These are phyloP conservation scores for Leishmania amazonensis DNA, from an alignment of 208 protist genomes.

Conservation along the genomic window DNA sequence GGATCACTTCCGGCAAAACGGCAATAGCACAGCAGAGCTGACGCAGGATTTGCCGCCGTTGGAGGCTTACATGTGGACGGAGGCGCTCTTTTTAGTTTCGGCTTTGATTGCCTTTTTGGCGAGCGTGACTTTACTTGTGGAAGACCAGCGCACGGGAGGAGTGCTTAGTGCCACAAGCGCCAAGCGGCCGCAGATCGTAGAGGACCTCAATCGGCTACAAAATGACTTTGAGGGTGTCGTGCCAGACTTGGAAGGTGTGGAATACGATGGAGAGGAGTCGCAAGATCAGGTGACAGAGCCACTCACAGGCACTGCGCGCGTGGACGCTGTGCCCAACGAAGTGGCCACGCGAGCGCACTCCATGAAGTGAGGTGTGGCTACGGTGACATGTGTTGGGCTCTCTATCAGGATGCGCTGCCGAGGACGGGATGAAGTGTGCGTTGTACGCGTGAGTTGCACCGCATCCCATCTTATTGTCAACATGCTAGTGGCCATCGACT, in stretches of 20 bases:
- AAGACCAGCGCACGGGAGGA: conserved; percentile 45
- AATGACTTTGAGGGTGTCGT: conserved; percentile 28
- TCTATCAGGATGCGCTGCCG: neutral
- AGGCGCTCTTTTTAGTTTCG: conserved; percentile 57
- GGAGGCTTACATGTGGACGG: conserved; percentile 64
- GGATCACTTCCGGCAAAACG: conserved; percentile 41
- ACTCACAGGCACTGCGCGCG: conserved; percentile 3
- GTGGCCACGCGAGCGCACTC: neutral
- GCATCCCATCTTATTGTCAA: neutral
- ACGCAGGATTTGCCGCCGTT: conserved; percentile 46
- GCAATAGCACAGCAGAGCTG: neutral
- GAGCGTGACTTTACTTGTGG: conserved; percentile 54
- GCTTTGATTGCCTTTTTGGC: conserved; percentile 43
- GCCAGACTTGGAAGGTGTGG: conserved; percentile 20
- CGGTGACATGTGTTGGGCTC: too few relatives aligned
- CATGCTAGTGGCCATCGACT: neutral
- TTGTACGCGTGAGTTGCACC: neutral
- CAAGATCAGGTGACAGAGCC: neutral
- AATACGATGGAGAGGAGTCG: conserved; percentile 13
- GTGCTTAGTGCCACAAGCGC: conserved; percentile 53
- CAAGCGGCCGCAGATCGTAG: conserved; percentile 40
- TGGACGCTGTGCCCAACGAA: conserved; percentile 3
- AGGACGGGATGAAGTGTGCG: neutral
- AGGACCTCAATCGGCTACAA: conserved; percentile 18
- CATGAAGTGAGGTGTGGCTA: neutral